A percentile compares a stretch with the other conserved stretches of the same genome.
Conservation (phyloP, 1,139 yeast species). For the Hanseniaspora gamundiae region DNA sequence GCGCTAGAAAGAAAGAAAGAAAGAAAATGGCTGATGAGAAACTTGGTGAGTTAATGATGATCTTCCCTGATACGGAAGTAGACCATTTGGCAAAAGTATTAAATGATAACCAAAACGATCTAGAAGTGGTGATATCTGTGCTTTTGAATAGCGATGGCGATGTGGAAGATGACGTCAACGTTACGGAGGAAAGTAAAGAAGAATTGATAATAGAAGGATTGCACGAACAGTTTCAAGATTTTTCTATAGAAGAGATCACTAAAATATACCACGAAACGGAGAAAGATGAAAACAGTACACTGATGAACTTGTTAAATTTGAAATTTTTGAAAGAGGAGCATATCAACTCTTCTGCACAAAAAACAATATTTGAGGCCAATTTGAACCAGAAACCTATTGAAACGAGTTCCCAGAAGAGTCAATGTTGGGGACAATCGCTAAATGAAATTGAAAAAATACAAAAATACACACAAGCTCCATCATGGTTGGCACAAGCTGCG, state of each 20-base stretch:
- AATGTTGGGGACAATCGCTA: constrained; percentile 7
- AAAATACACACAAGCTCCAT: constrained; percentile 13
- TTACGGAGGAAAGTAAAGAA: not conserved
- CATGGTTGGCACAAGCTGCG: constrained; percentile 12
- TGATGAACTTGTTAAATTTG: constrained; percentile 14
- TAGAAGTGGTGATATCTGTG: constrained; percentile 18
- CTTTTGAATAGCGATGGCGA: constrained; percentile 11
- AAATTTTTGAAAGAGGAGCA: not conserved
- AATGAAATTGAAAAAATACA: constrained; percentile 10
- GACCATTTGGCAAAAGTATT: constrained; percentile 11
- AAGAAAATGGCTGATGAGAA: not conserved
- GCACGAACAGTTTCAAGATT: constrained; percentile 11
- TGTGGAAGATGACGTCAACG: not conserved
- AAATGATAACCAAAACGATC: constrained; percentile 13
- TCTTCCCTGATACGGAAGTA: constrained; percentile 15
- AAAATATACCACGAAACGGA: constrained; percentile 9
- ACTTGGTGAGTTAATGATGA: not conserved
- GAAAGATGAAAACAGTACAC: constrained; percentile 9
- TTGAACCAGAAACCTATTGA: too few species aligned
- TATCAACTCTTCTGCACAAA: not conserved
- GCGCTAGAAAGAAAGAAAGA: too few species aligned
- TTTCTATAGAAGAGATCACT: constrained; percentile 7
- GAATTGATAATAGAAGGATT: constrained; percentile 4
- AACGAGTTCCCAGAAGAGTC: too few species aligned
- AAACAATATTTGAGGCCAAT: too few species aligned